A percentile compares a stretch with the other conserved stretches of the same genome.
Conservation (phyloP, 2,329 filamentous ascomycete species). For the Penicillium sp. region DNA sequence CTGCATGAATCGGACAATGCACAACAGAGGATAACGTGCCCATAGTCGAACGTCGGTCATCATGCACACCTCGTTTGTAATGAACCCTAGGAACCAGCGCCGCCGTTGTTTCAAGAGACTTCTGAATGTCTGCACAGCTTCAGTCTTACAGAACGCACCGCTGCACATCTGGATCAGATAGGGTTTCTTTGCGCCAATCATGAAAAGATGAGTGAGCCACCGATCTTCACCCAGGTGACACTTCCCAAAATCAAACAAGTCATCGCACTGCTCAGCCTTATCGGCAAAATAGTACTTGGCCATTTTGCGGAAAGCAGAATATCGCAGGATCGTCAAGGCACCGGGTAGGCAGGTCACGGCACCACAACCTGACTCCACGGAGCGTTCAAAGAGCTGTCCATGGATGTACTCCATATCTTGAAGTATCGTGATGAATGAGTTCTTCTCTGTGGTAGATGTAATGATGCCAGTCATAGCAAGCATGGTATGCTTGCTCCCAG, state of each 20-base stretch:
- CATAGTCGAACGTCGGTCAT: conserved; percentile 89
- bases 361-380: conserved; percentile 90
- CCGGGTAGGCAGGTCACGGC: conserved; percentile 93
- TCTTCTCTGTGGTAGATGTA: conserved; percentile 84
- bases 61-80: conserved; percentile 98
- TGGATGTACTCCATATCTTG: conserved; percentile 99
- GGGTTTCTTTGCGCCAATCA: conserved; percentile 89
- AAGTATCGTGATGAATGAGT: conserved; percentile 83
- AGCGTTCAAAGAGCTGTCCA: conserved; percentile 91
- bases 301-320: conserved; percentile 95
- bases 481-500: conserved; percentile 87
- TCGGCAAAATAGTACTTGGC: conserved; percentile 98
- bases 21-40: conserved; percentile 83
- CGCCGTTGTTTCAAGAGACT: conserved; percentile 90
- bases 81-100: conserved; percentile 94
- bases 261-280: conserved; percentile 90
- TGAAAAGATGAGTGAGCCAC: conserved; percentile 97
- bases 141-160: conserved; percentile 96
- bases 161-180: conserved; percentile 99
- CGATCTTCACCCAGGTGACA: conserved; percentile 92
- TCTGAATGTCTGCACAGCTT: conserved; percentile 83
- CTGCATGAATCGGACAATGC: conserved; percentile 86
- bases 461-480: conserved; percentile 97
- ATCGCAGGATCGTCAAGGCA: conserved; percentile 90
- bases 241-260: conserved; percentile 95